A percentile compares a stretch with the other conserved stretches of the same genome.
Evolutionary conservation across 2,329 filamentous ascomycete species (phyloP).

Genomic region (Pseudogymnoascus sp.): DNA sequence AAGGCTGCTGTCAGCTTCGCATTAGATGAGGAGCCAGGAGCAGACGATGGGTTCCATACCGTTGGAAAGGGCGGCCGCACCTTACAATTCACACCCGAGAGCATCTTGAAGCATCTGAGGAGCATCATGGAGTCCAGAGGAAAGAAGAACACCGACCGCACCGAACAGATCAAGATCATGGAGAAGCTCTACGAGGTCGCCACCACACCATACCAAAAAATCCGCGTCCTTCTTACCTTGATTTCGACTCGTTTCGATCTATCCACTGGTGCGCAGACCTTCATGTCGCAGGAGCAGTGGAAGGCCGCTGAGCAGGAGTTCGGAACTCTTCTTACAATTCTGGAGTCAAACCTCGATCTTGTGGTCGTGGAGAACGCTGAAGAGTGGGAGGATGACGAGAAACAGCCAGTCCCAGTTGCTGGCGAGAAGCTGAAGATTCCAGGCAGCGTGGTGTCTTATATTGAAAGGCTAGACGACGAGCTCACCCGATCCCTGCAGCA

Average conservation of each 20-base stretch:
- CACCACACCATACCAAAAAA: conserved; percentile 82
- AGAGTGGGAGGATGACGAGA: conserved; percentile 99
- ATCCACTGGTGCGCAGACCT: conserved; percentile 64
- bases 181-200: conserved; percentile 90
- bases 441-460: conserved; percentile 87
- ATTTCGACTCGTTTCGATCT: conserved; percentile 94
- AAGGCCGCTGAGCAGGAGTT: conserved; percentile 88
- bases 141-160: conserved; percentile 95
- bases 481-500: conserved; percentile 93
- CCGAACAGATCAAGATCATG: conserved; percentile 94
- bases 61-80: conserved; percentile 85
- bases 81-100: conserved; percentile 88
- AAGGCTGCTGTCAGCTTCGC: conserved; percentile 39
- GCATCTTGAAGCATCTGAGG: conserved; percentile 93
- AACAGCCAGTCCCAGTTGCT: conserved; percentile 63
- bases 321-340: conserved; percentile 62
- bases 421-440: conserved; percentile 83
- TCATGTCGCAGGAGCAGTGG: conserved; percentile 96
- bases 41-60: conserved; percentile 80
- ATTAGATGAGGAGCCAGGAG: conserved; percentile 46
- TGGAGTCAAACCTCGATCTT: conserved; percentile 71
- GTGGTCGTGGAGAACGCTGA: conserved; percentile 86
- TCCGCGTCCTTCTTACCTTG: conserved; percentile 82
- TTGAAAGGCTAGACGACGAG: conserved; percentile 94
- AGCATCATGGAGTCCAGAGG: conserved; percentile 91